These are phyloP conservation scores for Shiraia bambusicola DNA, from an alignment of 2,329 filamentous ascomycete species.

Conservation along the genomic window DNA sequence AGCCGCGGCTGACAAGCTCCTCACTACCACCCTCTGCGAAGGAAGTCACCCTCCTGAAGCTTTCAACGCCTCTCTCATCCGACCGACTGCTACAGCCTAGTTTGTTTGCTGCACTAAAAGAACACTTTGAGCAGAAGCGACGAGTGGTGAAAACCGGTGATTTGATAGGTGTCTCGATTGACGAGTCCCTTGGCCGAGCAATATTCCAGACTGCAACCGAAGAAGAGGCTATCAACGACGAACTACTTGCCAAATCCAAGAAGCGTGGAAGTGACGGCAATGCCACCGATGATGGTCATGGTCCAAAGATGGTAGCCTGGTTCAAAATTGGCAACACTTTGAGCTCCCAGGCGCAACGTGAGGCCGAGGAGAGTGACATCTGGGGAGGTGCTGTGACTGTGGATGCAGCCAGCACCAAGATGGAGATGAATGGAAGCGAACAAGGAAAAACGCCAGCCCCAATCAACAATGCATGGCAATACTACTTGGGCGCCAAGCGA, in stretches of 20 bases:
- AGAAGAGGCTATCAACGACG: slow-evolving; percentile 63
- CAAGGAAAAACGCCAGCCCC: slow-evolving; percentile 77
- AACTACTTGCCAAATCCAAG: slow-evolving; percentile 54
- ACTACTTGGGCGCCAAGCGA: slow-evolving; percentile 79
- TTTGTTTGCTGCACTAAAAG: slow-evolving; percentile 82
- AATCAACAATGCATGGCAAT: slow-evolving; percentile 78
- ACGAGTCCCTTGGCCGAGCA: slow-evolving; percentile 78
- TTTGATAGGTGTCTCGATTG: slow-evolving; percentile 83
- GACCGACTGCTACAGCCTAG: slow-evolving; percentile 83
- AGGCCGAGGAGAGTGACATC: slow-evolving; percentile 65
- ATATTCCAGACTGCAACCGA: slow-evolving; percentile 73
- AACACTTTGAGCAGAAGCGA: slow-evolving; percentile 80
- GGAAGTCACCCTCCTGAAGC: slow-evolving; percentile 84
- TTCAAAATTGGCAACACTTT: slow-evolving; percentile 76
- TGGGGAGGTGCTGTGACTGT: slow-evolving; percentile 89
- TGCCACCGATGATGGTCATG: slow-evolving; percentile 13
- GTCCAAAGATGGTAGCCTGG: slow-evolving; percentile 69
- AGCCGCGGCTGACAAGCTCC: slow-evolving; percentile 46
- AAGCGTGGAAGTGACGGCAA: slow-evolving; percentile 33
- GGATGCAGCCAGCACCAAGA: slow-evolving; percentile 81
- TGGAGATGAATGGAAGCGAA: slow-evolving; percentile 88
- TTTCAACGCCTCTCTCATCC: slow-evolving; percentile 84
- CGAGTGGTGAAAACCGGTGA: slow-evolving; percentile 85
- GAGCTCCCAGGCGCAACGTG: slow-evolving; percentile 53
- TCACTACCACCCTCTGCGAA: slow-evolving; percentile 62